Evolutionary conservation across 2,329 filamentous ascomycete genomes (phyloP), one percentile per base, ranked within the genome.

Genomic region (Ophiostoma australiae): DNA sequence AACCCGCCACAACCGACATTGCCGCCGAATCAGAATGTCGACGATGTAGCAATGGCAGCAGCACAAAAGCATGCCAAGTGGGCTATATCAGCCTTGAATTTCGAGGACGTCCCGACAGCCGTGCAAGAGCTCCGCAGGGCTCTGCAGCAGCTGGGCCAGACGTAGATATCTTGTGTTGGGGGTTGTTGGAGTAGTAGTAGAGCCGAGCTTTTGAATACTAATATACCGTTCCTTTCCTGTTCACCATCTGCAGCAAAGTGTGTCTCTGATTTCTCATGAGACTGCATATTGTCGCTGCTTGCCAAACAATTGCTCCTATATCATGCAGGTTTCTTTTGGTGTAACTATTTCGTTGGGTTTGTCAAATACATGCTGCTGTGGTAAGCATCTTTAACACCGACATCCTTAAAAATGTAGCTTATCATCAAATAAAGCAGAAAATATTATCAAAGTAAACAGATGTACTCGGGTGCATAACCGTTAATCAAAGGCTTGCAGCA

Each of bases 31-130:
- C 77, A 76, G 33, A 74, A 74, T 3, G 74, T 80, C 41, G 92
- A 97, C 74, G 90, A 93, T 74, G 82, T 85, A 72, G 84, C 90
- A 0, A 90, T 97, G 48, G 83, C 87, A 48, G 86, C 89, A 76
- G 94, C 95, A 4, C 93, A 97, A 79, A 99, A 98, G 78, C 95
- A 98, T 81, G 94, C 94, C 1, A 93, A 93, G 76, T 99, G 93
- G 92, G 95, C 95, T 0, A 97, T 98, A 61, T 97, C 94, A 13
- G 95, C 95, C 0, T 82, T 99, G 67, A 97, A 97, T 76, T 99
- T 99, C 80, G 95, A 99, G 75, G 95, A 99, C 78, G 91, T 97
- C 1, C 85, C 90, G 1, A 99, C 95, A 0, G 95, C 95, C 0
- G 89, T 98, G 4, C 89, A 90, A 76, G 94, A 99, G 78, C 79